phyloP scores from a whole-genome alignment of 176 grass and related monocot species.

The Musa itinerans region DNA sequence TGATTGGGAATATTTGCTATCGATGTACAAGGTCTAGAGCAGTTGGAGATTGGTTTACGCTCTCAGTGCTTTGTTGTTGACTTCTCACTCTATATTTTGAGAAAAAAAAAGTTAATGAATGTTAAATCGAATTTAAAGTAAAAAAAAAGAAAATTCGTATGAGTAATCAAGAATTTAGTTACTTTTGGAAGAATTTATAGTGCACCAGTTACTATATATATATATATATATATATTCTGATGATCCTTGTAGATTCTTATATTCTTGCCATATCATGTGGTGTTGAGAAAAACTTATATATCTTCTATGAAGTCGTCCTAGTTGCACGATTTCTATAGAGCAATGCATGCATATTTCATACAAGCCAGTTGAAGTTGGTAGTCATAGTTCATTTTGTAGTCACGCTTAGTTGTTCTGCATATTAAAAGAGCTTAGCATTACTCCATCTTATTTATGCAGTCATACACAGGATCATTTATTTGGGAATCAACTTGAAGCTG shows the following conservation, averaged over 20 bases:
- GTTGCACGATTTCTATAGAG: too few relatives aligned
- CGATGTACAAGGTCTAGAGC: not conserved
- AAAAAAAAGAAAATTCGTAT: not conserved
- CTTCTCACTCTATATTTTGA: not conserved
- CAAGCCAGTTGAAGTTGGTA: not conserved
- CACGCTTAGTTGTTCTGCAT: not conserved
- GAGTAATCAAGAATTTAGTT: not conserved
- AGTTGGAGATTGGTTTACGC: not conserved
- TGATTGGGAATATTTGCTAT: not conserved
- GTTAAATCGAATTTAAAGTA: not conserved
- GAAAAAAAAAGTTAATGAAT: not conserved
- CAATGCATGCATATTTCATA: not conserved
- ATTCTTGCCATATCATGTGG: not conserved
- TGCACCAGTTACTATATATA: not conserved
- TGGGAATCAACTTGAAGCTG: not conserved
- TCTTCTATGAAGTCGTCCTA: too few relatives aligned
- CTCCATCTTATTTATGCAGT: not conserved
- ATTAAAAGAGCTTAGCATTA: not conserved
- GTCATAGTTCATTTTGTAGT: not conserved
- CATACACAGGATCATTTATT: not conserved
- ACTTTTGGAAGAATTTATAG: not conserved
- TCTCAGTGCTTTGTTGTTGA: not conserved
- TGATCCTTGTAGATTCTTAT: not conserved
- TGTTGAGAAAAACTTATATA: not conserved
- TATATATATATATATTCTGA: not conserved